These are phyloP conservation scores for Rutstroemia sp. DNA, from an alignment of 2,329 filamentous ascomycete species.

Conservation along the genomic window DNA sequence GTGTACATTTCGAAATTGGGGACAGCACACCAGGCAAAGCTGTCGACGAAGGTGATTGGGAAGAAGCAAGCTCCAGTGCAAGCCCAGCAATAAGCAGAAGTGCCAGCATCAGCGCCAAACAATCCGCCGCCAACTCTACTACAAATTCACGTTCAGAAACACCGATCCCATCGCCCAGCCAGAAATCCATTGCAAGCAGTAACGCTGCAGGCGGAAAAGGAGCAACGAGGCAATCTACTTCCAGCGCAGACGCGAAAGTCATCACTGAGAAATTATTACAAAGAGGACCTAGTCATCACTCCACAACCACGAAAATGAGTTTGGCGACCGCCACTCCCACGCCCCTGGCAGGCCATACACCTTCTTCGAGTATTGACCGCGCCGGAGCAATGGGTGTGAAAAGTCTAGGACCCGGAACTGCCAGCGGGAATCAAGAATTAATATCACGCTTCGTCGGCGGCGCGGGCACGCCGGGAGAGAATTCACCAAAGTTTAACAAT, in stretches of 20 bases:
- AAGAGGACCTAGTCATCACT: constrained; percentile 52
- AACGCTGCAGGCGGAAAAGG: constrained; percentile 17
- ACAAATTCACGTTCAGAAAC: constrained; percentile 26
- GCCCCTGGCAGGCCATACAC: constrained; percentile 20
- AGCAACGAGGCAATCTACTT: neutral
- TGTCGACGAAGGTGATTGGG: constrained; percentile 52
- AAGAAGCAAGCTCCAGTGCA: constrained; percentile 57
- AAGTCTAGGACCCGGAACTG: constrained; percentile 14
- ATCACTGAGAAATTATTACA: constrained; percentile 62
- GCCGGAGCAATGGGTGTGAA: constrained; percentile 8
- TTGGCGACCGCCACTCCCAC: constrained; percentile 40
- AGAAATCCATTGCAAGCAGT: constrained; percentile 5
- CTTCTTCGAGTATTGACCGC: constrained; percentile 28
- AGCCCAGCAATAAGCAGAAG: constrained; percentile 49
- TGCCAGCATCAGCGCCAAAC: constrained; percentile 27
- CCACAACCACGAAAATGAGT: constrained; percentile 52
- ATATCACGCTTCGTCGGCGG: constrained; percentile 53
- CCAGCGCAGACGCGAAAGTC: constrained; percentile 51
- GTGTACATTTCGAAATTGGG: constrained; percentile 59
- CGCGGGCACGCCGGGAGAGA: constrained; percentile 42
- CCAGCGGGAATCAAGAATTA: constrained; percentile 34
- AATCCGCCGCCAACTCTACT: constrained; percentile 35
- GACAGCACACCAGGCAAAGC: neutral
- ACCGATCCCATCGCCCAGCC: constrained; percentile 20
- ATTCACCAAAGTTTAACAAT: constrained; percentile 37